Evolutionary conservation across 176 grass and related monocot genomes (phyloP), one percentile per base, ranked within the genome.

Genomic region (Avena eriantha): DNA sequence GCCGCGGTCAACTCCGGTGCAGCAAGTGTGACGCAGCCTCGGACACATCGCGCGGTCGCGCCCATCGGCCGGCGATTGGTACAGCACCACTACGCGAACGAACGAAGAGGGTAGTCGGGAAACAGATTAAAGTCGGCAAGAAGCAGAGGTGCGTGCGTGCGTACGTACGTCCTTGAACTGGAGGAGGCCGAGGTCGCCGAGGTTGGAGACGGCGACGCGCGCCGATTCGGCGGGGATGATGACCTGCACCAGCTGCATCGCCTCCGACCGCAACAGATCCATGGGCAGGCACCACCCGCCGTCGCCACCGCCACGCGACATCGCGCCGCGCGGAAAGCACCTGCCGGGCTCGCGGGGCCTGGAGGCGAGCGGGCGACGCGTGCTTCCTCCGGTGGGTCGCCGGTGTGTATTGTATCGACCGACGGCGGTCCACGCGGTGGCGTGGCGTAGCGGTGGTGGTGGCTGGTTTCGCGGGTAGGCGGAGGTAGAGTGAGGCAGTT

Each of bases 261-360:
- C 90, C 92, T 96, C 97, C 85, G 97, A 99, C 81, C 94, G 94
- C 97, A 99, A 91, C 73, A 98, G 97, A 93, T 99, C 97, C 97
- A 96, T 93, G 29, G 84, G 9, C 34, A 90, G 93, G 89, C 90
- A 98, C 34, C 93, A 98, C 51, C 91, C 91, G 70, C 69, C 82
- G 0, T 5, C 36, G 47, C 86, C 92, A 61, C 78, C 83, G 80
- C 53, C 34, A 48, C 67, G 75, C 35, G 76, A 70, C 85, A 87
- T 87, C 71, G 49, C 66, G 48, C 16, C 16, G 6, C 53, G 18
- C 53, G 39, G 39, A 41, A 41, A 41, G 3, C 53, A 55, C 31
- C 77, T 59, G 65, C 2, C 12, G 48, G 12, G 3, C 73, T 82
- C 76, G 33, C 67, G 22, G 23, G 74, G 24, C 21, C 23, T 4